These are phyloP conservation scores for Aspergillus bombycis DNA, from an alignment of 2,329 filamentous ascomycete species.

Conservation along the genomic window DNA sequence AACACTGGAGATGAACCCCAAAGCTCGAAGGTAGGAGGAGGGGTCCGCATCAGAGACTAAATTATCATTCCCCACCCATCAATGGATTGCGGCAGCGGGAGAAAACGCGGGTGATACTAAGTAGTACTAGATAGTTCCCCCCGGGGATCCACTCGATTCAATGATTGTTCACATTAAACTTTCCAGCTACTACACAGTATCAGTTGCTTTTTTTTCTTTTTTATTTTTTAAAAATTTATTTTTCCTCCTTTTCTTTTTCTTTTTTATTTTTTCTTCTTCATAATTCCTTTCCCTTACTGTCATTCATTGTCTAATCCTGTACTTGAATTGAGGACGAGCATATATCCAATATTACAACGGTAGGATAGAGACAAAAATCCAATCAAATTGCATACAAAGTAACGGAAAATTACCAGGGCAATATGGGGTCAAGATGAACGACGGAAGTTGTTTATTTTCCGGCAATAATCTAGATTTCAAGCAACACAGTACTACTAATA, in stretches of 20 bases:
- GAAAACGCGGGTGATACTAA: not conserved
- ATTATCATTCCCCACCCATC: not conserved
- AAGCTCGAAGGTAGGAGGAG: not conserved
- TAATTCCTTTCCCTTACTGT: not conserved
- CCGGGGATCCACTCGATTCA: not conserved
- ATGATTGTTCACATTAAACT: not conserved
- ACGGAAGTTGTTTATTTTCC: not conserved
- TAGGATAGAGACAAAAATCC: not conserved
- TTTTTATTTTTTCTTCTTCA: no score
- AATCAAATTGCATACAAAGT: not conserved
- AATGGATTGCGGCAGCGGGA: not conserved
- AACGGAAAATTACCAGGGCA: not conserved
- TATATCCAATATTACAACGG: not conserved
- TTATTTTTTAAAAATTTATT: not conserved
- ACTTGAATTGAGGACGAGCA: not conserved
- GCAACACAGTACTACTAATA: not conserved
- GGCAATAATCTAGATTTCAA: not conserved
- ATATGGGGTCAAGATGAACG: not conserved
- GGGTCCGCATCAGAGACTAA: not conserved
- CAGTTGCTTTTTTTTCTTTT: not conserved
- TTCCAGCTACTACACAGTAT: not conserved
- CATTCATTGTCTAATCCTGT: not conserved
- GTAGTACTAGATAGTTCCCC: not conserved
- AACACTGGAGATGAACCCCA: not conserved
- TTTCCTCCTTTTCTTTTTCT: not conserved